Conservation (phyloP, 2,329 filamentous ascomycete genomes). For the Ophiostoma australiae region DNA sequence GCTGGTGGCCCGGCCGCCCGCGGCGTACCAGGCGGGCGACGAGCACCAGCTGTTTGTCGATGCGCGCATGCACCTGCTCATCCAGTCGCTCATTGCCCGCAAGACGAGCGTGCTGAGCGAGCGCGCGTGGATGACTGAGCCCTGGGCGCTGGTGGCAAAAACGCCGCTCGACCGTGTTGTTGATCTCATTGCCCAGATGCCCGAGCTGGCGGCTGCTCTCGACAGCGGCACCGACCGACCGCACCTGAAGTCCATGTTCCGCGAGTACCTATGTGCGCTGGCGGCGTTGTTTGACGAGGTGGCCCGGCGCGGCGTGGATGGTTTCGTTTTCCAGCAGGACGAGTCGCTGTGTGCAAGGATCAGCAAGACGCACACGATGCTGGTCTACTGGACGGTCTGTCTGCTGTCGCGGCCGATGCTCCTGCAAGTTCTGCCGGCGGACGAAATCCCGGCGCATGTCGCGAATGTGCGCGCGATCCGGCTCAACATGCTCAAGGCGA, state of each 20-base stretch:
- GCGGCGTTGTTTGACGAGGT: not conserved
- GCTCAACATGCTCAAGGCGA: not conserved
- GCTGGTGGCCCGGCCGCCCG: not conserved
- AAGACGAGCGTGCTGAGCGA: not conserved
- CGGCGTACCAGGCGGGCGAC: not conserved
- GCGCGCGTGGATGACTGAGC: not conserved
- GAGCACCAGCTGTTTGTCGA: not conserved
- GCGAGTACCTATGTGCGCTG: not conserved
- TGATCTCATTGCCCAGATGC: not conserved
- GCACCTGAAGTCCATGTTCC: not conserved
- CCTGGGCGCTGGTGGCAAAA: not conserved
- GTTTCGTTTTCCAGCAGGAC: not conserved
- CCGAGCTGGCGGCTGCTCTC: not conserved
- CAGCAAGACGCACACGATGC: not conserved
- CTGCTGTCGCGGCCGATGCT: not conserved
- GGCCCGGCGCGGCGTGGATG: not conserved
- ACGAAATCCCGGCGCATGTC: not conserved
- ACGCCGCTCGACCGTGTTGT: not conserved
- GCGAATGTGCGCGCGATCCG: not conserved
- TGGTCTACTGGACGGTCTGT: not conserved
- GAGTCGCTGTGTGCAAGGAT: not conserved
- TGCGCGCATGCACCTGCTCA: not conserved
- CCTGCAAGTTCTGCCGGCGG: not conserved
- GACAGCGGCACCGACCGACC: not conserved
- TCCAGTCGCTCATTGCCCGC: not conserved